A percentile compares a stretch with the other conserved stretches of the same genome.
Evolutionary conservation across 805 yeast species (phyloP).

Genomic region (Clavispora santaluciae): DNA sequence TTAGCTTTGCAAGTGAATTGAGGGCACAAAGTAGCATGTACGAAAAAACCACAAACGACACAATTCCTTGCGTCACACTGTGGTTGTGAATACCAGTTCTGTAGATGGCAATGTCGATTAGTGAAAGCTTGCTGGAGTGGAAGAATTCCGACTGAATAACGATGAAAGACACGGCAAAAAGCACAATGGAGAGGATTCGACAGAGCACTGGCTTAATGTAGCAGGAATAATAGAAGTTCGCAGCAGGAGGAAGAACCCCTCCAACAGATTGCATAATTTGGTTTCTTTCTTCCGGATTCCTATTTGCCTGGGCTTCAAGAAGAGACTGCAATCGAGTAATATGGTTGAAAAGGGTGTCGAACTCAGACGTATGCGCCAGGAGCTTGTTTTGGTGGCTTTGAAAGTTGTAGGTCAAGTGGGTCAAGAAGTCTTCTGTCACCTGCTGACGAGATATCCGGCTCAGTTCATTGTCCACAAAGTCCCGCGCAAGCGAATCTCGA

Average conservation of each 20-base stretch:
- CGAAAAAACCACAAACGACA: slow-evolving; percentile 41
- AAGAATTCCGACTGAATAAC: slow-evolving; percentile 71
- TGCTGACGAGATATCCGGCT: slow-evolving; percentile 25
- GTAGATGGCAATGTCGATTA: slow-evolving; percentile 48
- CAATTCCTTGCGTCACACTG: slow-evolving; percentile 27
- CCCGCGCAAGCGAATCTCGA: slow-evolving; percentile 28
- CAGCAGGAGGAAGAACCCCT: slow-evolving; percentile 3
- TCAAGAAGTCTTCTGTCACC: slow-evolving; percentile 41
- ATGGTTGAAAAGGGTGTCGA: slow-evolving; percentile 44
- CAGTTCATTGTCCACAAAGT: slow-evolving; percentile 19
- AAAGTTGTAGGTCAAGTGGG: slow-evolving; percentile 47
- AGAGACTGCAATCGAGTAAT: slow-evolving; percentile 22
- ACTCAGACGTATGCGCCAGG: slow-evolving; percentile 53
- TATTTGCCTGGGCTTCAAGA: slow-evolving; percentile 15
- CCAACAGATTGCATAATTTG: slow-evolving; percentile 4
- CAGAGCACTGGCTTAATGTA: slow-evolving; percentile 43
- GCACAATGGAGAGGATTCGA: slow-evolving; percentile 37
- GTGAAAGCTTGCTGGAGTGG: slow-evolving; percentile 62
- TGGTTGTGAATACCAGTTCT: slow-evolving; percentile 23
- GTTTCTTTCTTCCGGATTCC: slow-evolving; percentile 12
- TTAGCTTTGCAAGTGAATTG: slow-evolving; percentile 59
- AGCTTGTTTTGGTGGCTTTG: slow-evolving; percentile 48
- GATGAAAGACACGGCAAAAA: slow-evolving; percentile 44
- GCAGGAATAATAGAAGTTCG: slow-evolving; percentile 26
- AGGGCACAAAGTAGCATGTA: slow-evolving; percentile 70